These are phyloP conservation scores for Skeletonema grethae DNA, from an alignment of 108 stramenopile genomes.

Conservation along the genomic window DNA sequence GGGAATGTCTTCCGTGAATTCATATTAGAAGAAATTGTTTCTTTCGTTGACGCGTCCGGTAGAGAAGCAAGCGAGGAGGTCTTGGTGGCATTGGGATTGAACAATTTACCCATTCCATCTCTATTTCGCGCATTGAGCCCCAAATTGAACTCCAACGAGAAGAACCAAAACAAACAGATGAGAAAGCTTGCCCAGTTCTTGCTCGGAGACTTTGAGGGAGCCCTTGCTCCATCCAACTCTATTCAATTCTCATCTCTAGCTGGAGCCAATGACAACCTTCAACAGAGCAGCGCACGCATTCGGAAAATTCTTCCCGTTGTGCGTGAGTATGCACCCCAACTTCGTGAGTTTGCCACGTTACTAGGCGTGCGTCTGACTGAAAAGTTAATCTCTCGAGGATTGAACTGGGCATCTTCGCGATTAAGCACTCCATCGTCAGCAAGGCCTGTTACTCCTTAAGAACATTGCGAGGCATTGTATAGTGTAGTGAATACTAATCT, in stretches of 20 bases:
- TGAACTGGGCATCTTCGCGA: slow-evolving; percentile 68
- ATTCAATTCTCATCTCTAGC: slow-evolving; percentile 2
- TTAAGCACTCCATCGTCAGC: slow-evolving; percentile 11
- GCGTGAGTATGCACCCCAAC: slow-evolving; percentile 72
- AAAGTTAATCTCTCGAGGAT: slow-evolving; percentile 66
- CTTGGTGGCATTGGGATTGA: slow-evolving; percentile 50
- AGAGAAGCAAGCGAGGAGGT: slow-evolving; percentile 74
- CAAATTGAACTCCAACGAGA: slow-evolving; percentile 61
- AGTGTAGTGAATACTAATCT: slow-evolving; percentile 2
- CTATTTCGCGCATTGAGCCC: slow-evolving; percentile 75
- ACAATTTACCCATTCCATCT: slow-evolving; percentile 70
- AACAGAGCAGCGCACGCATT: slow-evolving; percentile 50
- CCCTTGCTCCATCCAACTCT: slow-evolving; percentile 26
- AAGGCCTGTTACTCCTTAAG: background rate
- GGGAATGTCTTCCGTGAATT: slow-evolving; percentile 91
- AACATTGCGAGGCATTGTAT: background rate
- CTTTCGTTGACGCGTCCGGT: slow-evolving; percentile 77
- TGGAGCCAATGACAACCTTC: slow-evolving; percentile 15
- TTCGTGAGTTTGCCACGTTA: slow-evolving; percentile 71
- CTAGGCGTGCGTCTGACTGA: slow-evolving; percentile 74
- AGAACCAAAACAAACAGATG: slow-evolving; percentile 76
- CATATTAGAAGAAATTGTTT: slow-evolving; percentile 87
- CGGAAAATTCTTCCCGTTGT: slow-evolving; percentile 71
- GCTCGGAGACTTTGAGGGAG: slow-evolving; percentile 75
- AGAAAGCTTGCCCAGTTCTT: slow-evolving; percentile 75